Evolutionary conservation across 768 basidiomycete species (phyloP), one percentile per base, ranked within the genome.

Genomic region (Galerina sulciceps): DNA sequence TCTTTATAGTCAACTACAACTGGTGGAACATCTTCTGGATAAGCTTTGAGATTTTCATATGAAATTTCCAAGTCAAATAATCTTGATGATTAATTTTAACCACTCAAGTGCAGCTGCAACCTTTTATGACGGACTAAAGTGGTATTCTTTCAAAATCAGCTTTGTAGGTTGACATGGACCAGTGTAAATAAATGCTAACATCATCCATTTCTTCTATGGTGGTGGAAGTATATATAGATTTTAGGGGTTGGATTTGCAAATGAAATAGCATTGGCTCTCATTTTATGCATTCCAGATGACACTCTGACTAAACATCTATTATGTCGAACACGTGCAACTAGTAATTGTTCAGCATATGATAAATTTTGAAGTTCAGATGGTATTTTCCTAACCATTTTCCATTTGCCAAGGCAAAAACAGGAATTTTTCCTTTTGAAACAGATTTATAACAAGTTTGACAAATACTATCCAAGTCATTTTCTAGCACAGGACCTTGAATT

Each of bases 161-260:
- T 57, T 17, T 9, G 68, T 69, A 8, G 76, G 76, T 20, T 64
- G 53, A 18, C 36, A 57, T 4, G 73, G 65, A 0, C 77, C 75
- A 14, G 69, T 75, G 58, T 73, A 77, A 8, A 78, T 35, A 56
- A 77, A 65, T 9, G 75, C 75, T 9, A 79, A 55, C 0, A 73
- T 76, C 72, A 62, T 75, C 69, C 1, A 77, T 26, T 1, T 77
- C 74, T 8, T 65, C 61, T 3, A 52, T 10, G 63, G 58, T 10
- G 70, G 70, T 2, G 72, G 73, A 1, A 73, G 53, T 10, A 55
- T 54, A 14, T 66, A 53, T 67, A 70, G 10, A 73, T 53, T 38
- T 70, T 71, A 0, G 63, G 57, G 10, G 64, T 55, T 0, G 72
- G 71, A 1, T 61, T 58, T 57, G 65, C 62, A 55, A 70, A 73